Conservation (phyloP, 2,329 filamentous ascomycete species). For the Ceratocystis ficicola region DNA sequence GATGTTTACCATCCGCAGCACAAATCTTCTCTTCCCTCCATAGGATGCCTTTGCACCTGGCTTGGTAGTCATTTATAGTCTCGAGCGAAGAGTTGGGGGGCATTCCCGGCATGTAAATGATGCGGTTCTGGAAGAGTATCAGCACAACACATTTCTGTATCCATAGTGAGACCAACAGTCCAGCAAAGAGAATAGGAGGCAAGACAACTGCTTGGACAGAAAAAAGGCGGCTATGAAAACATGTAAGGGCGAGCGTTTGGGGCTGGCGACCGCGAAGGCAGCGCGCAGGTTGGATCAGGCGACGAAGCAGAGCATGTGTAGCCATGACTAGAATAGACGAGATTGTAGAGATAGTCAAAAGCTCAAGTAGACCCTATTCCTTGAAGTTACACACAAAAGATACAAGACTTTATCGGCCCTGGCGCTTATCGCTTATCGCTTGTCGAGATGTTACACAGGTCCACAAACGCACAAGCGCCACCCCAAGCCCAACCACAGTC, state of each 20-base stretch:
- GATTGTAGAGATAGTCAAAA: not conserved
- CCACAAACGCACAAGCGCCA: no score
- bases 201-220: conserved; percentile 35
- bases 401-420: no score
- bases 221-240: not conserved
- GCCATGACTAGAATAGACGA: no score
- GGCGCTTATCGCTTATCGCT: no score
- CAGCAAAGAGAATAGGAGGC: conserved; percentile 54
- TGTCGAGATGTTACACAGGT: no score
- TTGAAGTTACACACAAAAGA: no score
- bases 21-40: conserved; percentile 55
- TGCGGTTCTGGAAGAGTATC: conserved; percentile 65
- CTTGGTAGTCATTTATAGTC: conserved; percentile 50
- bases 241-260: not conserved
- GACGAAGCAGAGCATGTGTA: not conserved
- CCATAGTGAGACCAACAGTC: conserved; percentile 54
- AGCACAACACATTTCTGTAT: conserved; percentile 60
- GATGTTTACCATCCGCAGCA: conserved; percentile 52
- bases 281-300: not conserved
- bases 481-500: no score
- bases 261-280: not conserved
- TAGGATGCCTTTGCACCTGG: conserved; percentile 45
- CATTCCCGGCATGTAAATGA: conserved; percentile 68
- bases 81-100: conserved; percentile 59
- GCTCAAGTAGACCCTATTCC: no score